Conservation (phyloP, 225 moss, liverwort and hornwort genomes). For the Thuidium tamariscinum region DNA sequence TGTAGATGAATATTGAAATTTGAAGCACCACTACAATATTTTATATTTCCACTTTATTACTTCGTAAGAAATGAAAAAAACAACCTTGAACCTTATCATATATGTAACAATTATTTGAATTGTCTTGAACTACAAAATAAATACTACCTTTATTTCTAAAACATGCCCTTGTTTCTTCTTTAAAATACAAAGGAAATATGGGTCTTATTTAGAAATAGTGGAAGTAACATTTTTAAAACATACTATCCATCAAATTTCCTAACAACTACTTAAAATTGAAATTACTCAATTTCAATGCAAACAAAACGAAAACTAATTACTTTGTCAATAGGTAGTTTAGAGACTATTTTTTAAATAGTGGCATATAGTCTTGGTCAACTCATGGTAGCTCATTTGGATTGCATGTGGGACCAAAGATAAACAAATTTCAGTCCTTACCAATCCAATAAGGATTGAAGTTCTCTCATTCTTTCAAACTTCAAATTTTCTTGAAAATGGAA, state of each 20-base stretch:
- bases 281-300: background rate
- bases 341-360: rapidly evolving
- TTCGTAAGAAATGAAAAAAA: too few relatives aligned
- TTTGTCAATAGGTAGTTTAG: rapidly evolving
- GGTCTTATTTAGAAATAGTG: too few relatives aligned
- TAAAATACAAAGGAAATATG: too few relatives aligned
- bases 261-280: background rate
- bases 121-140: background rate
- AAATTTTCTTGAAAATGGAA: rapidly evolving
- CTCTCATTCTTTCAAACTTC: background rate
- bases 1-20: too few relatives aligned
- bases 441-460: background rate
- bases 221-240: background rate
- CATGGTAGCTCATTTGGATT: rapidly evolving
- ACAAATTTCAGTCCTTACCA: rapidly evolving
- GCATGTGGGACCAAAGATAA: rapidly evolving
- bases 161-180: too few relatives aligned
- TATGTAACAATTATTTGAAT: background rate
- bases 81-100: background rate
- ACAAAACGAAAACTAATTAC: background rate
- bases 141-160: background rate
- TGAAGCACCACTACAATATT: too few relatives aligned
- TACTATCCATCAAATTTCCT: background rate
- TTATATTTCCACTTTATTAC: too few relatives aligned
- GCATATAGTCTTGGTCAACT: background rate